Conservation (phyloP, 495 filamentous ascomycete species). For the Aspergillus ostianus region DNA sequence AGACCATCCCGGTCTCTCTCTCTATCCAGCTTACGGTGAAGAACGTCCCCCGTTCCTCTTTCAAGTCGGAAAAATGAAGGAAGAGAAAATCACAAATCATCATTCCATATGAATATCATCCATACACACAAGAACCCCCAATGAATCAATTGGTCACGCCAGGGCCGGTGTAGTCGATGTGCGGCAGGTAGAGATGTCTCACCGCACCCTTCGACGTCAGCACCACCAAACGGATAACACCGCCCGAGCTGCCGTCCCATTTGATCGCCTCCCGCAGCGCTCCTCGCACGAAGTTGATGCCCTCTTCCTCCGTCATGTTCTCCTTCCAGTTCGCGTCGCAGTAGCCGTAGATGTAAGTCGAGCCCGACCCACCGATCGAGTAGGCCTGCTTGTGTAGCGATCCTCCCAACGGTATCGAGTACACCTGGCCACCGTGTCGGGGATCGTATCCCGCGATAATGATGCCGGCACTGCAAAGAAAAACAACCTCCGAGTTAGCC, state of each 20-base stretch:
- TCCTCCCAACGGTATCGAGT: constrained; percentile 93
- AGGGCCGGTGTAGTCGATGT: constrained; percentile 73
- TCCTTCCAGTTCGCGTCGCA: constrained; percentile 97
- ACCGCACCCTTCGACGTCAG: constrained; percentile 84
- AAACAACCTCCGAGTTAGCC: neutral
- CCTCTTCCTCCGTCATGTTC: constrained; percentile 89
- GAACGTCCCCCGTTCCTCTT: no score
- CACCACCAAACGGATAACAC: constrained; percentile 96
- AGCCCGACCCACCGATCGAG: constrained; percentile 93
- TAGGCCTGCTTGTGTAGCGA: constrained; percentile 97
- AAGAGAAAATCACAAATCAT: constrained; percentile 13
- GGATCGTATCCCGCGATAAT: constrained; percentile 97
- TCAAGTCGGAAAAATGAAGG: neutral
- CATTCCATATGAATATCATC: constrained; percentile 20
- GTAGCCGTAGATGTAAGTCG: constrained; percentile 98
- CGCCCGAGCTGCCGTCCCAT: constrained; percentile 98
- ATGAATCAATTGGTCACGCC: constrained; percentile 47
- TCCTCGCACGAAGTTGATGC: constrained; percentile 89
- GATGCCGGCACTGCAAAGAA: constrained; percentile 73
- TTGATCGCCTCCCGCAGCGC: constrained; percentile 92
- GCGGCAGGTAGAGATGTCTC: constrained; percentile 86
- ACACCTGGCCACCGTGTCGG: constrained; percentile 91
- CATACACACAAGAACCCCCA: constrained; percentile 8
- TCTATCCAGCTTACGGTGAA: no score
- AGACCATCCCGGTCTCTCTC: no score